Conservation (phyloP, 2,329 filamentous ascomycete species). For the Colletotrichum destructivum region DNA sequence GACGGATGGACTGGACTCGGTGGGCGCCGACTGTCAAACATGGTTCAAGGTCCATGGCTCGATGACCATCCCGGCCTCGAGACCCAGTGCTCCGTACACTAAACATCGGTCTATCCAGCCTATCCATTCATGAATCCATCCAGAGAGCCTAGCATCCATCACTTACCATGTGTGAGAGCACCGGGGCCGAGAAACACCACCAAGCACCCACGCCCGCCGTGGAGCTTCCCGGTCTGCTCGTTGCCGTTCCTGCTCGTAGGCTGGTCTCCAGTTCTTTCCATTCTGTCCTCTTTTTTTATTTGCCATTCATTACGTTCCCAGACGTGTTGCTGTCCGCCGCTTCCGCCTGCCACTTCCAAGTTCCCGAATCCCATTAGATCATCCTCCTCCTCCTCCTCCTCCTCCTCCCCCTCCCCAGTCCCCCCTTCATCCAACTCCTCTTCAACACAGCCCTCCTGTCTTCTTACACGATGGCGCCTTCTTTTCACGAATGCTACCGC, state of each 20-base stretch:
- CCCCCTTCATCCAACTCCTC: conserved; percentile 14
- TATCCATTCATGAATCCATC: background rate
- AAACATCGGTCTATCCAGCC: background rate
- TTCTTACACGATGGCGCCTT: conserved; percentile 32
- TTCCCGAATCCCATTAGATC: conserved; percentile 32
- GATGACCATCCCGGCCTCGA: background rate
- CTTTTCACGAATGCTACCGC: conserved; percentile 29
- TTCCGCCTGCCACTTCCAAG: conserved; percentile 35
- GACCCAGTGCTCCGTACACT: background rate
- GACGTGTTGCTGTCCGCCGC: conserved; percentile 27
- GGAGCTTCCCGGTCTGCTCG: conserved; percentile 21
- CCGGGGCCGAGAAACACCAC: conserved; percentile 26
- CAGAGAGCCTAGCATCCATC: background rate
- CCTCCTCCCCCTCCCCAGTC: background rate
- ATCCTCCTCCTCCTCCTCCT: conserved; percentile 17
- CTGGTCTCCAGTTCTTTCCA: conserved; percentile 23
- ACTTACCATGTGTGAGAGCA: background rate
- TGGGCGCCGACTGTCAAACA: conserved; percentile 7
- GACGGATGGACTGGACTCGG: background rate
- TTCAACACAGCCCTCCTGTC: background rate
- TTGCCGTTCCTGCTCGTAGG: background rate
- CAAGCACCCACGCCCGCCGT: conserved; percentile 11
- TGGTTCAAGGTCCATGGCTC: conserved; percentile 14
- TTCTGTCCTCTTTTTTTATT: conserved; percentile 16
- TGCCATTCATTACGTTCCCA: conserved; percentile 34